A percentile compares a stretch with the other conserved stretches of the same genome.
phyloP scores from a whole-genome alignment of 148 eudicot species.

The Fallopia convolvulus region DNA sequence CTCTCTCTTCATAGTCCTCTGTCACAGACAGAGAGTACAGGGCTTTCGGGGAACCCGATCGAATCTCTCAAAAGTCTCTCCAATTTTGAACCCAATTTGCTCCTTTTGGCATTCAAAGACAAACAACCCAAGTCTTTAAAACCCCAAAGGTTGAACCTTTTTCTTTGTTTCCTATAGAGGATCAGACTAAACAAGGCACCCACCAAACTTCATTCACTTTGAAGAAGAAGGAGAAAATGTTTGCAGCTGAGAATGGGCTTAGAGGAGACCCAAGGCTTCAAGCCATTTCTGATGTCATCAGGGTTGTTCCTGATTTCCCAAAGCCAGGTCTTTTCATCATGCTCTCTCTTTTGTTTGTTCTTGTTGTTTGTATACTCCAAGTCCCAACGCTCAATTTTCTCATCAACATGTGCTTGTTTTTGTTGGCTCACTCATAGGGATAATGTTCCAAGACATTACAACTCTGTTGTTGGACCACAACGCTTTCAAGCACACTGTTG shows the following conservation, averaged over 20 bases:
- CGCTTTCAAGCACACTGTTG: constrained; percentile 67
- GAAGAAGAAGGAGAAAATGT: constrained; percentile 33
- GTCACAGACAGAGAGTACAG: background rate
- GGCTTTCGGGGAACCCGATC: background rate
- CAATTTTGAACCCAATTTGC: background rate
- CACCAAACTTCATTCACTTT: background rate
- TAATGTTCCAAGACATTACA: constrained; percentile 84
- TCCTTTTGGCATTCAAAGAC: background rate
- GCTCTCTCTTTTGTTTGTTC: background rate
- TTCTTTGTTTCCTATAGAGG: background rate
- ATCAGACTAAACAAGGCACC: background rate
- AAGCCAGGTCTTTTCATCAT: constrained; percentile 48
- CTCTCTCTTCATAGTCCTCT: background rate
- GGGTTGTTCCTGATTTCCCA: constrained; percentile 92
- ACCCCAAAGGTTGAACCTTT: background rate
- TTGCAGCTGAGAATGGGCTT: constrained; percentile 82
- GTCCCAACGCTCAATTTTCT: background rate
- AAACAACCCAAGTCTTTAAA: background rate
- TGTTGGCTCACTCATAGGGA: constrained; percentile 30
- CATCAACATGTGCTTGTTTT: background rate
- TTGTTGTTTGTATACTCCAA: background rate
- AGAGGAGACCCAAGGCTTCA: constrained; percentile 79
- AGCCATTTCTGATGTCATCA: constrained; percentile 74
- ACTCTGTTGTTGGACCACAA: constrained; percentile 58
- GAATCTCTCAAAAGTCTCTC: background rate